Percentiles rank a stretch among this genome's conserved stretches.
Evolutionary conservation across 2,329 filamentous ascomycete species (phyloP).

Genomic region (Colletotrichum navitas): DNA sequence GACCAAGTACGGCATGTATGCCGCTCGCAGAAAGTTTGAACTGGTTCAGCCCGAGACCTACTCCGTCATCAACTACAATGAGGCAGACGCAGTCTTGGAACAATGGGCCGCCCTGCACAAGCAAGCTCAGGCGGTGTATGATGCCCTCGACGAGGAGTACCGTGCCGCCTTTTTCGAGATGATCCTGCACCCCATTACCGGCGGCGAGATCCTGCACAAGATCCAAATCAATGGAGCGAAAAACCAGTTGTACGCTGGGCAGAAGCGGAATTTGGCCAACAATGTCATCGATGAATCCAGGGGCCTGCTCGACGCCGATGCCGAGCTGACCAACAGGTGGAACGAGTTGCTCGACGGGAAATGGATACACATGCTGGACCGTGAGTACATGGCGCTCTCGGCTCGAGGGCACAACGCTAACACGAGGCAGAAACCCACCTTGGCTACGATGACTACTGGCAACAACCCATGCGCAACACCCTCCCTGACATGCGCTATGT

Average conservation of each 20-base stretch:
- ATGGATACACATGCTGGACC: slow-evolving; percentile 73
- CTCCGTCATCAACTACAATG: slow-evolving; percentile 68
- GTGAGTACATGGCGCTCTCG: slow-evolving; percentile 48
- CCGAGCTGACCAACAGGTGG: slow-evolving; percentile 67
- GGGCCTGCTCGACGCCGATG: slow-evolving; percentile 67
- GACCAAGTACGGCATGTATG: slow-evolving; percentile 58
- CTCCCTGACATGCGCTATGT: slow-evolving; percentile 72
- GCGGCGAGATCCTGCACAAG: slow-evolving; percentile 64
- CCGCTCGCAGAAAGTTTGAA: slow-evolving; percentile 53
- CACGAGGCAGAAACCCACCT: slow-evolving; percentile 61
- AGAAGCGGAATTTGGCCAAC: slow-evolving; percentile 62
- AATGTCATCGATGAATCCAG: slow-evolving; percentile 64
- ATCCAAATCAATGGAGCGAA: slow-evolving; percentile 60
- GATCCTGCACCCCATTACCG: slow-evolving; percentile 67
- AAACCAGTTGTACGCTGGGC: slow-evolving; percentile 59
- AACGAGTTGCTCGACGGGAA: slow-evolving; percentile 71
- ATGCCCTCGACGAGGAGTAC: slow-evolving; percentile 61
- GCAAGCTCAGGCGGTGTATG: slow-evolving; percentile 68
- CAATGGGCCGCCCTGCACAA: slow-evolving; percentile 65
- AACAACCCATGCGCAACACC: slow-evolving; percentile 79
- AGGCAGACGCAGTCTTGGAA: slow-evolving; percentile 65
- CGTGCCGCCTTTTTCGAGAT: slow-evolving; percentile 72
- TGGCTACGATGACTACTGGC: slow-evolving; percentile 70
- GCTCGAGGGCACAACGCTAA: background rate
- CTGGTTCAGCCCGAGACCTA: slow-evolving; percentile 56